Base-by-base conservation (phyloP, 2,329 filamentous ascomycete genomes). In the Botrytis porri region DNA sequence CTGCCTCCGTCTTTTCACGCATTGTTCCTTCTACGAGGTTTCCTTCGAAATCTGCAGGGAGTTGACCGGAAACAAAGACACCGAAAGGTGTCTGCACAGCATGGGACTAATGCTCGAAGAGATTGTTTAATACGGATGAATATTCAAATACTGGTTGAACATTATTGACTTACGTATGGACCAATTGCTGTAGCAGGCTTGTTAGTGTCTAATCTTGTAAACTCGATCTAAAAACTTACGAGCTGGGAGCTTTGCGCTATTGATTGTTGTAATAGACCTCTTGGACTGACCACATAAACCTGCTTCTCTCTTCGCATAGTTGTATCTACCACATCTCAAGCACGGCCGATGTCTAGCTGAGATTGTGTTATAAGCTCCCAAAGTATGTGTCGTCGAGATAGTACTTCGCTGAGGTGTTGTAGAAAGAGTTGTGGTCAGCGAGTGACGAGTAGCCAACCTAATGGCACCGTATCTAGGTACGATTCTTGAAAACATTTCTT, bases 61-160 rank as follows among this genome's bases (percentile, higher is more conserved):
- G 75, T 66, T 81, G 88, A 73, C 89, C 89, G 20, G 89, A 91
- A 84, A 87, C 89, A 84, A 90, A 91, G 83, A 91, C 89, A 80
- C 88, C 87, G 70, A 84, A 85, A 35, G 88, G 85, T 74, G 89
- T 91, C 84, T 90, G 90, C 83, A 90, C 87, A 79, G 89, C 89
- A 81, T 91, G 89, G 76, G 88, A 90, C 88, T 90, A 77, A 16
- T 41, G 37, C 45, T 18, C 16, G n/a, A 10, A 67, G 29, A 35
- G 14, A 43, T 70, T 48, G 9, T 61, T 51, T 14, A 64, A 35
- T 10, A 57, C 37, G 32, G 22, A 41, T n/a, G 16, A 8, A 41
- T n/a, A 18, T 32, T 60, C 45, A 25, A 6, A 37, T 39, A 16
- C 2, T 32, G 8, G 25, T 43, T 20, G 4, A 29, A 41, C n/a